Percentiles rank a stretch among this genome's conserved stretches.
phyloP scores from a whole-genome alignment of 139 green algal species.

The Chlorella sp. region DNA sequence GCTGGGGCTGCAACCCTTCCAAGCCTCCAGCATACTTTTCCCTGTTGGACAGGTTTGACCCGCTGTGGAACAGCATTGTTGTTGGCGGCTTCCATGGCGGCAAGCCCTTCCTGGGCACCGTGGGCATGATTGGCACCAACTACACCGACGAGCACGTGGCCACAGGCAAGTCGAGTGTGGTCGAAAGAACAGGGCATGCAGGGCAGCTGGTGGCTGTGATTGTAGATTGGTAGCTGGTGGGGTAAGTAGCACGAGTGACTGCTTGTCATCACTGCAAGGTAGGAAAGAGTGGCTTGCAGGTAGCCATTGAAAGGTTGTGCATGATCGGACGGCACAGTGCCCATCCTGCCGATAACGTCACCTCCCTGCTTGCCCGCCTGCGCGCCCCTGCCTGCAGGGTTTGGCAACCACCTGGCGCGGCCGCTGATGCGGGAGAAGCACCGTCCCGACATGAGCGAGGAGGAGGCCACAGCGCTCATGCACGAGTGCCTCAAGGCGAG shows the following conservation, averaged over 20 bases:
- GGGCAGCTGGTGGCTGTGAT: background rate
- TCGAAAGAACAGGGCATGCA: background rate
- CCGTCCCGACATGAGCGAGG: constrained; percentile 91
- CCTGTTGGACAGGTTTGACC: constrained; percentile 93
- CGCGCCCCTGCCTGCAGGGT: constrained; percentile 77
- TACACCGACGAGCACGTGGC: constrained; percentile 78
- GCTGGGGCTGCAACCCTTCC: too few species aligned
- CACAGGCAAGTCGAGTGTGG: constrained; percentile 36
- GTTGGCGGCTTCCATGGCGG: constrained; percentile 83
- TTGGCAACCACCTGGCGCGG: constrained; percentile 92
- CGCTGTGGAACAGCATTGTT: constrained; percentile 97
- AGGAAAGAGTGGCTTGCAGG: too few species aligned
- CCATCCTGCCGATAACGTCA: too few species aligned
- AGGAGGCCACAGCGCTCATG: constrained; percentile 86
- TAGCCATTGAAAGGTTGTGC: too few species aligned
- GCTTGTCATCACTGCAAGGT: too few species aligned
- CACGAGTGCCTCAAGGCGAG: constrained; percentile 82
- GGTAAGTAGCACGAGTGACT: too few species aligned
- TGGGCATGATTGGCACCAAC: constrained; percentile 94
- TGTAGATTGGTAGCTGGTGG: constrained; percentile 18
- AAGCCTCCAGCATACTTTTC: too few species aligned
- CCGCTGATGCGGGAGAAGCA: constrained; percentile 94
- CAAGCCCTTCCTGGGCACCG: constrained; percentile 82
- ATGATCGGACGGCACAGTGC: too few species aligned
- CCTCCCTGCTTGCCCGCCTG: too few species aligned